phyloP scores from a whole-genome alignment of 1,139 yeast species.

The Zygoascus sp. region DNA sequence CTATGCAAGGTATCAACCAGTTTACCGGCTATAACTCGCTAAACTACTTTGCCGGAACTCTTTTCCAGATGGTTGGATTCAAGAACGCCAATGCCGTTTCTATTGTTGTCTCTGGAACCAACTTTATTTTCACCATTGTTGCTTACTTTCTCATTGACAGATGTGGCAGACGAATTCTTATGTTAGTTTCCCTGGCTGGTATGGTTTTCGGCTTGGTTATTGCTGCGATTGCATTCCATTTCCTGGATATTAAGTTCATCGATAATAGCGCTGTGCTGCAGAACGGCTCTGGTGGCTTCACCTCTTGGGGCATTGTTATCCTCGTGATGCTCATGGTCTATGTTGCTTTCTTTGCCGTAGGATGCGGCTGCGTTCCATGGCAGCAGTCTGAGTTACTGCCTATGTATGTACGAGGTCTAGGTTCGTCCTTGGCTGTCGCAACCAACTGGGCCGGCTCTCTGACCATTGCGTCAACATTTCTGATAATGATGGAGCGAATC shows the following conservation, averaged over 20 bases:
- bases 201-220: constrained; percentile 73
- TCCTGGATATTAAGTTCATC: constrained; percentile 50
- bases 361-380: constrained; percentile 98
- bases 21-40: constrained; percentile 93
- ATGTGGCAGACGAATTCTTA: constrained; percentile 78
- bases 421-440: constrained; percentile 87
- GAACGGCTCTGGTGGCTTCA: constrained; percentile 46
- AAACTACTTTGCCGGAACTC: constrained; percentile 89
- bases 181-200: constrained; percentile 70
- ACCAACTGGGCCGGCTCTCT: constrained; percentile 95
- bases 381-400: constrained; percentile 94
- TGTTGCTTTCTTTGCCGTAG: constrained; percentile 87
- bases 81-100: constrained; percentile 88
- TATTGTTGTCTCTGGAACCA: constrained; percentile 85
- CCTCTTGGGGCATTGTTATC: constrained; percentile 83
- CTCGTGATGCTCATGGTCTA: constrained; percentile 79
- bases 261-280: constrained; percentile 44
- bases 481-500: constrained; percentile 88
- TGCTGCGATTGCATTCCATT: constrained; percentile 88
- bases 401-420: constrained; percentile 87
- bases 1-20: constrained; percentile 91
- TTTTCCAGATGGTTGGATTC: constrained; percentile 86
- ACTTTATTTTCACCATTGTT: constrained; percentile 74
- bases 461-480: constrained; percentile 82
- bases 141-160: constrained; percentile 81